These are phyloP conservation scores for Trichoderma atrobrunneum DNA, from an alignment of 2,329 filamentous ascomycete species.

Conservation along the genomic window DNA sequence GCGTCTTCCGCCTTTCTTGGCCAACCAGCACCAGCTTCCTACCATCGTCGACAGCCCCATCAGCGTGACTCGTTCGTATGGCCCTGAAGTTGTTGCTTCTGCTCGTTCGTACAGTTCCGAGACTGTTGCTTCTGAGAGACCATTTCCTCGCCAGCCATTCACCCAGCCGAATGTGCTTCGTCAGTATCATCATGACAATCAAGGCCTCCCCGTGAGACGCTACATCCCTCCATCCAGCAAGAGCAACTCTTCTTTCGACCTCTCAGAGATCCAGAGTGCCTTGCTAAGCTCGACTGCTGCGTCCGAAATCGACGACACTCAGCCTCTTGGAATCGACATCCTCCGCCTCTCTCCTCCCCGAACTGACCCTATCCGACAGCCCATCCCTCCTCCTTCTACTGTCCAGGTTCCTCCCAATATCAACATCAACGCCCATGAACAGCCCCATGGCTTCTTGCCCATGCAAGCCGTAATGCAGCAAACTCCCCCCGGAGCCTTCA, in stretches of 20 bases:
- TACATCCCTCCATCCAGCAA: background rate
- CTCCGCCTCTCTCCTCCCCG: background rate
- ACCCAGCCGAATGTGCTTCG: background rate
- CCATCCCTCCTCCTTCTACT: background rate
- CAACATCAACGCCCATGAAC: background rate
- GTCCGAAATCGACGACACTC: background rate
- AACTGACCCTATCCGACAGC: background rate
- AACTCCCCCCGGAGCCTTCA: slow-evolving; percentile 7
- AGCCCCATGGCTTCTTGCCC: slow-evolving; percentile 22
- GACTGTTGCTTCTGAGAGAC: background rate
- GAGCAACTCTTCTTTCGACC: background rate
- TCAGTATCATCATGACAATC: background rate
- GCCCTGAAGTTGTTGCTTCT: background rate
- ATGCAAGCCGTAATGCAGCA: slow-evolving; percentile 26
- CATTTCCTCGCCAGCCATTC: background rate
- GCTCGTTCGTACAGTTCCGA: background rate
- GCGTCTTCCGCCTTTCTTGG: background rate
- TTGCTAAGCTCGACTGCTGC: background rate
- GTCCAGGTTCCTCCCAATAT: background rate
- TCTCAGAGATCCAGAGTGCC: background rate
- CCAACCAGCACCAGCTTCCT: background rate
- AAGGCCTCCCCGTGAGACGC: background rate
- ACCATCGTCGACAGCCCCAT: background rate
- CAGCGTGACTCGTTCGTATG: background rate
- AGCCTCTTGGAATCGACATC: slow-evolving; percentile 12